Conservation (phyloP, 1,139 yeast genomes). For the Debaryomycetaceae sp. region DNA sequence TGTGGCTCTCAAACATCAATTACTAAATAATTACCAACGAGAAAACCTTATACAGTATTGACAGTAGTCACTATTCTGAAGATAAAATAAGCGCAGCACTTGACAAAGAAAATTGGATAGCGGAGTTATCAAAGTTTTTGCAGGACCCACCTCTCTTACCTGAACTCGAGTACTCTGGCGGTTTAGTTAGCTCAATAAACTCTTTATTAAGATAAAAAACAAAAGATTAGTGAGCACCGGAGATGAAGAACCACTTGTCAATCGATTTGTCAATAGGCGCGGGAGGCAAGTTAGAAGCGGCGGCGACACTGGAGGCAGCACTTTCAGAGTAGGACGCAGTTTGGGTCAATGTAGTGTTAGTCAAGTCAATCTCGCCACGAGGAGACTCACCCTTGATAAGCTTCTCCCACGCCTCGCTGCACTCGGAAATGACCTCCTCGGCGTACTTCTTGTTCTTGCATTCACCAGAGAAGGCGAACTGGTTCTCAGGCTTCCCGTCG, state of each 20-base stretch:
- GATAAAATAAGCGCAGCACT: too few species aligned
- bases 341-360: slow-evolving; percentile 67
- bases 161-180: too few species aligned
- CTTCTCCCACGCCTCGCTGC: slow-evolving; percentile 74
- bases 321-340: slow-evolving; percentile 50
- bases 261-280: slow-evolving; percentile 95
- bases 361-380: slow-evolving; percentile 51
- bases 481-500: slow-evolving; percentile 84
- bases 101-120: too few species aligned
- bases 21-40: too few species aligned
- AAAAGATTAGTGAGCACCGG: slow-evolving; percentile 74
- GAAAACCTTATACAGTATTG: too few species aligned
- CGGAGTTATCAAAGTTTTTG: too few species aligned
- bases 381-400: slow-evolving; percentile 54
- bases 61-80: too few species aligned
- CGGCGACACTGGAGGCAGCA: slow-evolving; percentile 56
- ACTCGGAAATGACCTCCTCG: slow-evolving; percentile 64
- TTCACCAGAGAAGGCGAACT: slow-evolving; percentile 81
- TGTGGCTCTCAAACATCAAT: too few species aligned
- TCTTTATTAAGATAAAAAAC: too few species aligned
- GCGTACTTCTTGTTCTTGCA: slow-evolving; percentile 71
- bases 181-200: too few species aligned
- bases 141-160: too few species aligned
- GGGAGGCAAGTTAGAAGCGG: slow-evolving; percentile 67
- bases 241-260: slow-evolving; percentile 98